Conservation (phyloP, 371 early-diverging fungal genomes). For the Globomyces sp. region DNA sequence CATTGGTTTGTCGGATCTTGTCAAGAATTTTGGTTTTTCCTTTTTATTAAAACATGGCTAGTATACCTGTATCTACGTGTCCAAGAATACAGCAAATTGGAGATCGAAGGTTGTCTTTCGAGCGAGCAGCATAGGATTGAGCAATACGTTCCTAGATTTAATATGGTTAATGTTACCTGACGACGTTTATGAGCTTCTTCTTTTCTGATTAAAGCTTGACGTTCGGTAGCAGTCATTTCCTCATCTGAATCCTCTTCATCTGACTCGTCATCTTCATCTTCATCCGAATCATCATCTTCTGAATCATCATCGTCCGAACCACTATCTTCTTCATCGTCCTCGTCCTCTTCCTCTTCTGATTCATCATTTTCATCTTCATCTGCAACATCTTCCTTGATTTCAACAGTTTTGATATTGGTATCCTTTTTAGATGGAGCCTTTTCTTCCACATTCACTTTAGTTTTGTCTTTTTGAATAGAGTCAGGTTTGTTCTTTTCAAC, state of each 20-base stretch:
- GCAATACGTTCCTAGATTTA: constrained; percentile 63
- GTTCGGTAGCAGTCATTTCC: constrained; percentile 33
- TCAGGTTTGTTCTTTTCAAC: neutral
- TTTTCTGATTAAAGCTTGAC: constrained; percentile 66
- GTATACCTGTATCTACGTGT: constrained; percentile 96
- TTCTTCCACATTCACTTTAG: constrained; percentile 40
- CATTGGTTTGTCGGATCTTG: constrained; percentile 99
- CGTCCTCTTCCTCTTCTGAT: constrained; percentile 22
- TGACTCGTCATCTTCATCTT: constrained; percentile 52
- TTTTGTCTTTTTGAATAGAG: constrained; percentile 27
- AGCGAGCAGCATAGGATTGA: constrained; percentile 81
- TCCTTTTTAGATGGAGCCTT: constrained; percentile 35
- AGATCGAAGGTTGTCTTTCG: constrained; percentile 89
- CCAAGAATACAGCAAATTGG: constrained; percentile 99
- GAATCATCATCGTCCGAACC: constrained; percentile 45
- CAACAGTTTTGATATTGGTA: constrained; percentile 21
- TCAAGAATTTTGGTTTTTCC: constrained; percentile 98
- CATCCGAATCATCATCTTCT: constrained; percentile 48
- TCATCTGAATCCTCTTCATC: constrained; percentile 52
- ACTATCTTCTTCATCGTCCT: constrained; percentile 41
- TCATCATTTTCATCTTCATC: constrained; percentile 18
- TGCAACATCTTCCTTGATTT: constrained; percentile 15
- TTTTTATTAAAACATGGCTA: no score
- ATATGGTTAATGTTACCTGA: no score
- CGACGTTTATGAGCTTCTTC: constrained; percentile 74